A percentile compares a stretch with the other conserved stretches of the same genome.
phyloP scores from a whole-genome alignment of 2,329 filamentous ascomycete species.

The Alternaria arbusti region DNA sequence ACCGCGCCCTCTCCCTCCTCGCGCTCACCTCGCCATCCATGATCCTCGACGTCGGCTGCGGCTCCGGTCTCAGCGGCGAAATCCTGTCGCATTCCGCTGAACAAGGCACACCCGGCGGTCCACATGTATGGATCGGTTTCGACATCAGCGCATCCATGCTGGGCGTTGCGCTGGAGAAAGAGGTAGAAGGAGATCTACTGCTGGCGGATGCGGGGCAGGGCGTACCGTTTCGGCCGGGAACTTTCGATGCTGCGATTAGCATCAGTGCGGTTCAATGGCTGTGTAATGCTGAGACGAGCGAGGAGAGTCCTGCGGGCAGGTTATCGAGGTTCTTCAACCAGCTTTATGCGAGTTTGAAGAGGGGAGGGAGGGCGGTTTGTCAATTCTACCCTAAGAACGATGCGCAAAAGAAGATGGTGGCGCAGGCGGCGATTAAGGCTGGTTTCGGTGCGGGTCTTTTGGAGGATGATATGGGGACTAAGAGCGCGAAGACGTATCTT shows the following conservation, averaged over 20 bases:
- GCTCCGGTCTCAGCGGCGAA: conserved; percentile 91
- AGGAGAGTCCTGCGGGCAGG: conserved; percentile 79
- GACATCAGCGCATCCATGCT: conserved; percentile 96
- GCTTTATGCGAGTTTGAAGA: conserved; percentile 80
- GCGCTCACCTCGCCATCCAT: conserved; percentile 79
- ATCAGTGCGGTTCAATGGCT: conserved; percentile 99
- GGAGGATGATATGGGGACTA: conserved; percentile 94
- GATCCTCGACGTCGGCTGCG: conserved; percentile 96
- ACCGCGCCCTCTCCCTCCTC: conserved; percentile 90
- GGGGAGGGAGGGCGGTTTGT: conserved; percentile 89
- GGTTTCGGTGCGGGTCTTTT: conserved; percentile 94
- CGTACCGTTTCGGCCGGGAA: conserved; percentile 87
- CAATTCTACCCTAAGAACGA: conserved; percentile 99
- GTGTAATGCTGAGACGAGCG: conserved; percentile 90
- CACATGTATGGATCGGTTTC: conserved; percentile 97
- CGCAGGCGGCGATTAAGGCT: conserved; percentile 84
- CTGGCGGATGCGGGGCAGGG: conserved; percentile 95
- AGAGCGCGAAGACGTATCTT: conserved; percentile 95
- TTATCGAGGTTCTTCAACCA: conserved; percentile 90
- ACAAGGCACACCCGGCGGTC: conserved; percentile 71
- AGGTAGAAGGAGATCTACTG: conserved; percentile 92
- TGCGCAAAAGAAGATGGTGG: conserved; percentile 89
- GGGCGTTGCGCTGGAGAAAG: conserved; percentile 88
- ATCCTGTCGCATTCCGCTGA: conserved; percentile 78
- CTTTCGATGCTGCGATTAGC: conserved; percentile 92